phyloP scores from a whole-genome alignment of 2,329 filamentous ascomycete genomes.

The Botrytis tulipae region DNA sequence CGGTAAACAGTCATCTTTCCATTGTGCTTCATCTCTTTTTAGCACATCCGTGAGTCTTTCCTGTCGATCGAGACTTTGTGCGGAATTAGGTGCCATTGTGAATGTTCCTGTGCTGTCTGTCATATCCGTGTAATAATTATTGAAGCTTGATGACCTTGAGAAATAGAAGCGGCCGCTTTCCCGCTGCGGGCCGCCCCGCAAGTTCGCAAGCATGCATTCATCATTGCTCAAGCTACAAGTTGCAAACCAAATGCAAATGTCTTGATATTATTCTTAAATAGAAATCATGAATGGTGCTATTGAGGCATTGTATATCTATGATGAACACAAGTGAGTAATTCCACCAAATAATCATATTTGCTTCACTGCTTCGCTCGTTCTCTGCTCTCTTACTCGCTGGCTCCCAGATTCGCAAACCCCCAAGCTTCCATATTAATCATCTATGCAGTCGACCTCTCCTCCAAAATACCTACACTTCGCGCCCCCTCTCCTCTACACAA shows the following conservation, averaged over 20 bases:
- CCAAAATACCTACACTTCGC: slow-evolving; percentile 82
- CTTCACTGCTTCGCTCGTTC: slow-evolving; percentile 28
- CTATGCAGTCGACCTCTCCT: slow-evolving; percentile 72
- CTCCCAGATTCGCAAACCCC: not conserved
- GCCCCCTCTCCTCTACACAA: slow-evolving; percentile 71
- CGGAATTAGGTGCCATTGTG: slow-evolving; percentile 1
- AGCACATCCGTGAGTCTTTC: slow-evolving; percentile 34
- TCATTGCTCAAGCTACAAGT: not conserved
- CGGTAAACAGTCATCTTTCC: slow-evolving; percentile 43
- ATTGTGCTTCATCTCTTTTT: slow-evolving; percentile 28
- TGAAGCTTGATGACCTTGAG: slow-evolving; percentile 11
- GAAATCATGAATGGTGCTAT: slow-evolving; percentile 77
- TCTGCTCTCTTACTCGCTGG: not conserved
- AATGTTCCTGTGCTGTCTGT: not conserved
- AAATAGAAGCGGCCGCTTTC: slow-evolving; percentile 25
- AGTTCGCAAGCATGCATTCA: slow-evolving; percentile 11
- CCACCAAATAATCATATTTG: not conserved
- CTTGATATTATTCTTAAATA: slow-evolving; percentile 21
- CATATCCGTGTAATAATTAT: not conserved
- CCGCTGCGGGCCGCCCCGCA: slow-evolving; percentile 15
- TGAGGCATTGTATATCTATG: slow-evolving; percentile 94
- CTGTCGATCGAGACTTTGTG: slow-evolving; percentile 27
- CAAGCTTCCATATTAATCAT: slow-evolving; percentile 6
- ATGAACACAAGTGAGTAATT: slow-evolving; percentile 78
- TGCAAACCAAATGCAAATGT: slow-evolving; percentile 27